Evolutionary conservation across 139 green algal genomes (phyloP).

Genomic region (Coccomyxa sp.): DNA sequence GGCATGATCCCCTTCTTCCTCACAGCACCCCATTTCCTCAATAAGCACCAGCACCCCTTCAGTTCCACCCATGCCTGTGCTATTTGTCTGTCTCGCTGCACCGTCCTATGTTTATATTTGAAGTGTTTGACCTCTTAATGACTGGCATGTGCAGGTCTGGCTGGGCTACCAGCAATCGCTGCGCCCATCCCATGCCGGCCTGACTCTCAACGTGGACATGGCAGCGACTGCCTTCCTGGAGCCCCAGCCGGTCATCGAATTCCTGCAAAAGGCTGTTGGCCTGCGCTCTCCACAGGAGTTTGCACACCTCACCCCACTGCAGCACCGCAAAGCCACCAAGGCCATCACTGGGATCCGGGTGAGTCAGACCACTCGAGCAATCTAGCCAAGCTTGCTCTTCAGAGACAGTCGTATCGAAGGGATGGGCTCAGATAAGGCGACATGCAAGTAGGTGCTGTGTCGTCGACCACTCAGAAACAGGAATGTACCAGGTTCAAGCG

Average conservation of each 20-base stretch:
- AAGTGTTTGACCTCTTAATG: neutral
- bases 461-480: too few relatives aligned
- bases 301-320: neutral
- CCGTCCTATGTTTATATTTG: neutral
- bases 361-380: too few relatives aligned
- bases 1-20: neutral
- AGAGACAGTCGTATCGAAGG: too few relatives aligned
- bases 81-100: neutral
- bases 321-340: constrained; percentile 13
- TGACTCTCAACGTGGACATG: constrained; percentile 59
- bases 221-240: constrained; percentile 49
- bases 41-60: neutral
- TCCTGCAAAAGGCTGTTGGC: constrained; percentile 8
- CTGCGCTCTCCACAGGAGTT: constrained; percentile 1
- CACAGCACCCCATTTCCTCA: neutral
- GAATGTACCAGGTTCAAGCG: too few relatives aligned
- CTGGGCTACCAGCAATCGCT: constrained; percentile 53
- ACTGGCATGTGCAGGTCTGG: constrained; percentile 31
- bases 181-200: constrained; percentile 32
- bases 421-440: too few relatives aligned
- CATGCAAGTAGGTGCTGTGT: too few relatives aligned
- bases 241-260: constrained; percentile 17
- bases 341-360: constrained; percentile 22
- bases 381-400: too few relatives aligned
- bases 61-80: neutral